Evolutionary conservation across 169 alveolate genomes (phyloP), one percentile per base, ranked within the genome.

Genomic region (Cryptosporidium meleagridis): DNA sequence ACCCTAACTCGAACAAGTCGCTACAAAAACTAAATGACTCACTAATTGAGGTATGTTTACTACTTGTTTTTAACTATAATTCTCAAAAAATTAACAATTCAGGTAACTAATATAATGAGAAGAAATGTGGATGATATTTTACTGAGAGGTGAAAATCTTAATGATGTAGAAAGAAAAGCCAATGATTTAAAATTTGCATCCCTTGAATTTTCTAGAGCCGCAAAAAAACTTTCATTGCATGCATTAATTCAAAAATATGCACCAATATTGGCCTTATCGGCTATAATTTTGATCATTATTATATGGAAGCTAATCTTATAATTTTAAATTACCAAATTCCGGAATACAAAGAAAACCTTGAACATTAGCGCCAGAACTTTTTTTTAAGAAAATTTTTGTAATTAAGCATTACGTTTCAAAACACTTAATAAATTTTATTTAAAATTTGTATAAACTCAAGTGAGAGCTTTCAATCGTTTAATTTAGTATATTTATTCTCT

Each of bases 241-340:
- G 95, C 95, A 4, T 52, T 91, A 39, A 44, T 91, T 59, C 92
- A 85, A 75, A 87, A 85, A 58, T 92, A 92, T 37, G 95, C 93
- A 44, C 93, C 93, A 16, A 45, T 80, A 18, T 44, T 72, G 31
- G 72, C 91, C 23, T 29, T 92, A 12, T 71, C 31, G 8, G 37
- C 48, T 18, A 45, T 92, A 53, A 3, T 91, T 21, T 58, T 85
- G 21, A 37, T 86, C 14, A 21, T 92, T 7, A 9, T 92, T n/a
- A 6, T 84, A 3, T 92, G 93, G 93, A 80, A 80, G 41, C 44
- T 80, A 12, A 26, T 80, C 4, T 26, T 62, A 18, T 80, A 65
- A 7, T 4, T 9, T 55, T 3, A 55, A 26, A 55, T 55, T 55
- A 21, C 37, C n/a, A 14, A 21, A 23, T 53, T 44, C n/a, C 16